Evolutionary conservation across 768 basidiomycete species (phyloP), one percentile per base, ranked within the genome.

Genomic region (Russula lepida): DNA sequence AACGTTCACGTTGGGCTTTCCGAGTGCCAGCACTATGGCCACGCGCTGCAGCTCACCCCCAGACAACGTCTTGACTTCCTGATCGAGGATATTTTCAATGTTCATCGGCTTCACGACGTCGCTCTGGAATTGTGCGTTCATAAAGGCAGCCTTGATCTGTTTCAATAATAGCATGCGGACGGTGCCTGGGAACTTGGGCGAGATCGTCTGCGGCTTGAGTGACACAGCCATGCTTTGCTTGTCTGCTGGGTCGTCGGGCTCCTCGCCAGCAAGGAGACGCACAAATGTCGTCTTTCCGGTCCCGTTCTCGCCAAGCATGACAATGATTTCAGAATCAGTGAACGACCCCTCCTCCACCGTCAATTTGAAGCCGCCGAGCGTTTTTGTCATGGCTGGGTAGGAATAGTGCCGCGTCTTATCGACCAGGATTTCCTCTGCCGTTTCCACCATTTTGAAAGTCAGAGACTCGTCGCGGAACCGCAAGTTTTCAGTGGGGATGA

Each of bases 111-210:
- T 98, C 64, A 98, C 75, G 48, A 98, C 97, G 71, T 98, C 97
- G 44, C 89, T 90, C 74, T 95, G 91, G 88, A 99, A 99, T 74
- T 98, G 97, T n/a, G 95, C 89, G 73, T 97, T 94, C 94, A 98
- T 95, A 76, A 97, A 98, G 32, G 93, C 84, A 23, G 82, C 79
- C 76, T 95, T 95, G 77, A 98, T 97, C 74, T 88, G 85, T 78
- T 97, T 98, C 54, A 99, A 70, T 60, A 99, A 75, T 63, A 99
- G 77, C 89, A 92, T 89, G 69, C 95, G 85, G 41, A 99, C 97
- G n/a, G 87, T 89, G 64, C 97, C 97, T 0, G 88, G 87, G 84
- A 98, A 98, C 74, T 92, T 95, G 49, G 95, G 95, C 39, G 94
- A 93, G 74, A 98, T 98, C 50, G 94, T 93, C 77, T 99, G 97